Conservation (phyloP, 177 flowering plant genomes). For the Viscum album region DNA sequence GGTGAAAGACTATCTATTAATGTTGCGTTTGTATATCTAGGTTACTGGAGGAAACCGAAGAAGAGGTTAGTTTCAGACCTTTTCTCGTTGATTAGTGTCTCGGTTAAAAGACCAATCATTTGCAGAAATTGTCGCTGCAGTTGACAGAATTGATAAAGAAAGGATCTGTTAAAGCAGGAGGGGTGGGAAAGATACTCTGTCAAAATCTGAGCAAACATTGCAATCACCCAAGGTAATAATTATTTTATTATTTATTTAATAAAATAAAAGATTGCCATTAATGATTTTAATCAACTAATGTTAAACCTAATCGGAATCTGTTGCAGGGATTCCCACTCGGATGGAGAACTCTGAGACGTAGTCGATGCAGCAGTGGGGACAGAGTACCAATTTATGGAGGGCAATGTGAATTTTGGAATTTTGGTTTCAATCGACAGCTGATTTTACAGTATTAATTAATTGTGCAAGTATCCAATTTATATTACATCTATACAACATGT, state of each 20-base stretch:
- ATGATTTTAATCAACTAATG: too few relatives aligned
- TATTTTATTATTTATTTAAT: too few relatives aligned
- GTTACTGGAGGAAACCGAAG: slow-evolving; percentile 96
- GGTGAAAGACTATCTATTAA: not conserved
- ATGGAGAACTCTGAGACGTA: slow-evolving; percentile 26
- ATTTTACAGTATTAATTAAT: too few relatives aligned
- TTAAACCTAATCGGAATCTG: too few relatives aligned
- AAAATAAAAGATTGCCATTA: too few relatives aligned
- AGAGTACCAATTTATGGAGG: too few relatives aligned
- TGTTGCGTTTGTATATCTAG: slow-evolving; percentile 21
- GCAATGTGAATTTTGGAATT: not conserved
- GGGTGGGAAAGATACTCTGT: slow-evolving; percentile 64
- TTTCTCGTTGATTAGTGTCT: not conserved
- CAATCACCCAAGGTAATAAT: slow-evolving; percentile 46
- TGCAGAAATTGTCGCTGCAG: slow-evolving; percentile 25
- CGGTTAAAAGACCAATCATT: not conserved
- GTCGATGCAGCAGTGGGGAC: too few relatives aligned
- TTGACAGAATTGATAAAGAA: slow-evolving; percentile 65
- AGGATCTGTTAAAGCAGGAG: slow-evolving; percentile 59
- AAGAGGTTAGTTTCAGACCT: slow-evolving; percentile 41
- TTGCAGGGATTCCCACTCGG: too few relatives aligned
- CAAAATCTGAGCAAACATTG: slow-evolving; percentile 78
- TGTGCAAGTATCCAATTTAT: too few relatives aligned
- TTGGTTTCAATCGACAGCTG: slow-evolving; percentile 4
- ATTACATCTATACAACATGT: not conserved